A percentile compares a stretch with the other conserved stretches of the same genome.
Evolutionary conservation across 495 filamentous ascomycete species (phyloP).

Genomic region (Neurospora intermedia): DNA sequence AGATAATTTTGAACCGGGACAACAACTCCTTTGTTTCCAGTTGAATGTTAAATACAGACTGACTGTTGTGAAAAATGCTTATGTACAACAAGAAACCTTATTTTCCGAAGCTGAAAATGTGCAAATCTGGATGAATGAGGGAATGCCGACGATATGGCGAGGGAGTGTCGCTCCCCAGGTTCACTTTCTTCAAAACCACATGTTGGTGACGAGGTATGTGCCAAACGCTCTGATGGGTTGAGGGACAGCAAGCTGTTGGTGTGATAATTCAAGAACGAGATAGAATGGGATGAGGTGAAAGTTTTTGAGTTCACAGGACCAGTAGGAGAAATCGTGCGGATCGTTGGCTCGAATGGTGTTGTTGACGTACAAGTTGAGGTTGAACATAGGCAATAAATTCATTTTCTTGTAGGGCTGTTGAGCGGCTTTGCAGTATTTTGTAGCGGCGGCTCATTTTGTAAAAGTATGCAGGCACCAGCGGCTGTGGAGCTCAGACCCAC

Average conservation of each 20-base stretch:
- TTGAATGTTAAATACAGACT: not conserved
- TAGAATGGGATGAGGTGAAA: not conserved
- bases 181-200: too few species aligned
- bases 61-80: not conserved
- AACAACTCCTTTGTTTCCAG: too few species aligned
- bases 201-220: not conserved
- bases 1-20: too few species aligned
- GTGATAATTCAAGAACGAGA: not conserved
- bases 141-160: fast-evolving
- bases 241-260: not conserved
- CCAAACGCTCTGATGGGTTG: too few species aligned
- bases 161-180: not conserved
- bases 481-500: not conserved
- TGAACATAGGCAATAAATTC: not conserved
- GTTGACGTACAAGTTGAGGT: not conserved
- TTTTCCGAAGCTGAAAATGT: fast-evolving
- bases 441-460: not conserved
- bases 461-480: not conserved
- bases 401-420: not conserved
- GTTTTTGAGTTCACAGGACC: not conserved
- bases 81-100: not conserved
- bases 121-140: not conserved
- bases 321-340: not conserved
- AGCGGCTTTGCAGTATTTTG: not conserved
- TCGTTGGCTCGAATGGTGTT: not conserved